Evolutionary conservation across 208 protist genomes (phyloP).

Genomic region (Herpetomonas tarakana): DNA sequence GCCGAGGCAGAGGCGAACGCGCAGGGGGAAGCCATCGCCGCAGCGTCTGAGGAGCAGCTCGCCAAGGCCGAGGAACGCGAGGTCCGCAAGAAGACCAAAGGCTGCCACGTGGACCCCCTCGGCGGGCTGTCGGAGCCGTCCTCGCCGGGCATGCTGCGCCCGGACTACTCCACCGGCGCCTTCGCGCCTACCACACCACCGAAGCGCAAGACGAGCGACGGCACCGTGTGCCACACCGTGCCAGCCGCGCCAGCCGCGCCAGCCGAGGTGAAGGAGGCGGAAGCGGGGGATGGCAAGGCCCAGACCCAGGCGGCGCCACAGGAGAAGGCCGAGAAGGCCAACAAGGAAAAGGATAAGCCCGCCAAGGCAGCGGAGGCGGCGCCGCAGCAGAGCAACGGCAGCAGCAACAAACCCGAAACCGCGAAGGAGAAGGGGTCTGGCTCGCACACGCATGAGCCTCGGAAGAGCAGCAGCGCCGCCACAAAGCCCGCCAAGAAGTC

Average conservation of each 20-base stretch:
- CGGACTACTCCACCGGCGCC: no score
- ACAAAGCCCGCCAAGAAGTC: no score
- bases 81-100: no score
- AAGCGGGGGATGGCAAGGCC: background rate
- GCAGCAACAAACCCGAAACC: background rate
- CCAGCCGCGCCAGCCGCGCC: background rate
- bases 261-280: background rate
- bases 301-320: background rate
- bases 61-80: no score
- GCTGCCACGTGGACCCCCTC: no score
- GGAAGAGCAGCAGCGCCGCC: no score
- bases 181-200: no score
- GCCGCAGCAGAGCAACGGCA: background rate
- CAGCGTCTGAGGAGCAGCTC: no score
- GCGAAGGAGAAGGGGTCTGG: no score
- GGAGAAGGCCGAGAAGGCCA: background rate
- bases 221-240: background rate
- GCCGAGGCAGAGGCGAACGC: no score
- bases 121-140: slow-evolving; percentile 17
- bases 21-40: no score
- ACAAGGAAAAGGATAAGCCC: background rate
- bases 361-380: background rate
- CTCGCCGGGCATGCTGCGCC: slow-evolving; percentile 4
- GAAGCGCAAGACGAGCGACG: slow-evolving; percentile 8
- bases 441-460: no score